Evolutionary conservation across 306 rosid genomes (phyloP), one percentile per base, ranked within the genome.

Genomic region (Corylus avellana): DNA sequence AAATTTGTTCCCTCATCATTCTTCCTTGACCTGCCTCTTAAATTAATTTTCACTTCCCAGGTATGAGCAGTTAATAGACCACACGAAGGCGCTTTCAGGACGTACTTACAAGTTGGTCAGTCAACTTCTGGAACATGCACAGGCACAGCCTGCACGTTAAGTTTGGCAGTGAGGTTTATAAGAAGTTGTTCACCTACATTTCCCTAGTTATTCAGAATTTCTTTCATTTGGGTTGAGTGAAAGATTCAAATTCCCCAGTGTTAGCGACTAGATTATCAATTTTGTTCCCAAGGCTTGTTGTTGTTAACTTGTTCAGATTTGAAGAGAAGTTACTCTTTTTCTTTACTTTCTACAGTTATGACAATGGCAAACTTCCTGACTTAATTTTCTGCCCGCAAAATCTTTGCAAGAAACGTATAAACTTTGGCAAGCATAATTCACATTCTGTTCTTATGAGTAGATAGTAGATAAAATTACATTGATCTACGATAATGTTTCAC

Each of bases 51-150:
- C 64, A 17, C 4, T 78, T 64, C 81, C 11, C 96, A 95, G 98
- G 89, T 88, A 92, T 56, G 98, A 95, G 85, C 98, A 92, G 68
- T 87, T 95, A 86, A 92, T 92, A 51, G 98, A 95, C 82, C 97
- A 91, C 80, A 84, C 98, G 5, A 91, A 93, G 86, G 88, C 90
- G 71, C 86, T 91, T 74, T 84, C 89, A 8, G 95, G 89, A 22
- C 98, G 95, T 25, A 93, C 98, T 67, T 85, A 85, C 87, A 93
- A 93, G 84, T 81, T 88, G 69, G 97, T 91, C 47, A 82, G 84
- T 73, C 97, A 90, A 76, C 86, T 93, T 72, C 70, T 88, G 72
- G 95, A 93, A 72, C 97, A 93, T 76, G 77, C 88, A 9, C 94
- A 90, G 82, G 51, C 85, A 20, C 98, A 94, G 79, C 4, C 86